Percentiles rank a stretch among this genome's conserved stretches.
These are phyloP conservation scores for Auricularia cornea DNA, from an alignment of 768 basidiomycete genomes.

Conservation along the genomic window DNA sequence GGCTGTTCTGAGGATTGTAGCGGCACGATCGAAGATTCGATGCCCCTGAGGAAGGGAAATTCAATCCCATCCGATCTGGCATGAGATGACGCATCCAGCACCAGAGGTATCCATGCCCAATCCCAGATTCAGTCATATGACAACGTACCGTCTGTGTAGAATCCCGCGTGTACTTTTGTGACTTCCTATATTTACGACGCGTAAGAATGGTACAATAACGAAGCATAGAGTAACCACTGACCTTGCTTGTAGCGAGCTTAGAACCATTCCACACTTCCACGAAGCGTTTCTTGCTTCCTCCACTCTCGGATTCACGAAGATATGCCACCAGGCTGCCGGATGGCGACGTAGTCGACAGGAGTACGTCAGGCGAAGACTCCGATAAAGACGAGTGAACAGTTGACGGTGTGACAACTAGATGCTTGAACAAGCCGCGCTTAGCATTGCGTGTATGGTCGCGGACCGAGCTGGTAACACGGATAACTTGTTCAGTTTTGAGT, in stretches of 20 bases:
- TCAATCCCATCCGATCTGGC: too few relatives aligned
- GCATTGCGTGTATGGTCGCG: constrained; percentile 44
- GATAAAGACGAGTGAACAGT: constrained; percentile 16
- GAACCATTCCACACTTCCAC: constrained; percentile 53
- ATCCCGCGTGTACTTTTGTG: constrained; percentile 47
- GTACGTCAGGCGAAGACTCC: background rate
- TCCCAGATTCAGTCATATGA: background rate
- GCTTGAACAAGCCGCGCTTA: constrained; percentile 37
- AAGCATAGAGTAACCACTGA: too few relatives aligned
- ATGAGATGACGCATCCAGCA: too few relatives aligned
- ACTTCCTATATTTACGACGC: constrained; percentile 31
- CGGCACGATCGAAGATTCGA: too few relatives aligned
- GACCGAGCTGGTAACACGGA: constrained; percentile 38
- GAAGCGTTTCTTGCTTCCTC: constrained; percentile 32
- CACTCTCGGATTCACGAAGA: background rate
- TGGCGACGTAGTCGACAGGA: background rate
- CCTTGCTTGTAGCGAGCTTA: constrained; percentile 33
- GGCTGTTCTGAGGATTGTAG: too few relatives aligned
- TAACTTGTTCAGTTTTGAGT: background rate
- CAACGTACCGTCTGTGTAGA: constrained; percentile 56
- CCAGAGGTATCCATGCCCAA: background rate
- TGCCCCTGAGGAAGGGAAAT: too few relatives aligned
- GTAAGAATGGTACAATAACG: background rate
- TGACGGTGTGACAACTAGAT: constrained; percentile 22
- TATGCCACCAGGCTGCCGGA: background rate